A percentile compares a stretch with the other conserved stretches of the same genome.
Evolutionary conservation across 768 basidiomycete genomes (phyloP).

Genomic region (Trametes punicea): DNA sequence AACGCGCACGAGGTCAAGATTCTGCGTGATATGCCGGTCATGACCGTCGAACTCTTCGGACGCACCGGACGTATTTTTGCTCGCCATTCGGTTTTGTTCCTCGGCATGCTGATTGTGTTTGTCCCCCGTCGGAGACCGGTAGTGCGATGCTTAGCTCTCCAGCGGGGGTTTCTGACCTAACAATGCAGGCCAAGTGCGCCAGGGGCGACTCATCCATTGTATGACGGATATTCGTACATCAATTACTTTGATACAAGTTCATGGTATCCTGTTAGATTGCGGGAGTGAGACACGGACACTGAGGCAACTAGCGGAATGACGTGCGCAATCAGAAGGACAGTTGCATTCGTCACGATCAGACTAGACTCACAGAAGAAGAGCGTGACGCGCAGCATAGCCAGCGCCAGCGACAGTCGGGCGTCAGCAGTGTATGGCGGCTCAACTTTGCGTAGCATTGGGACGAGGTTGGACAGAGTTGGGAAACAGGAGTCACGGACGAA

Average conservation of each 20-base stretch:
- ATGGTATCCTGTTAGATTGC: conserved; percentile 4
- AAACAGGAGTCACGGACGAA: background rate
- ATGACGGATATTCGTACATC: conserved; percentile 9
- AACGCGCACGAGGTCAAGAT: background rate
- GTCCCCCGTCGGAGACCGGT: too few relatives aligned
- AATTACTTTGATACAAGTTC: conserved; percentile 10
- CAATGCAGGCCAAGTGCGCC: background rate
- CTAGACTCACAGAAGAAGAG: conserved; percentile 2
- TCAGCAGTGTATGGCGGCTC: background rate
- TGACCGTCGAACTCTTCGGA: background rate
- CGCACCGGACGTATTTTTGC: background rate
- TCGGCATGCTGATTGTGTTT: too few relatives aligned
- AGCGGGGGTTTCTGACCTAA: too few relatives aligned
- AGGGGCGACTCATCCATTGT: background rate
- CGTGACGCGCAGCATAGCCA: background rate
- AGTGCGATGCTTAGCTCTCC: too few relatives aligned
- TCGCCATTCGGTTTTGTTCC: background rate
- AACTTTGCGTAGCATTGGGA: background rate
- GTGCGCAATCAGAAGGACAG: conserved; percentile 3
- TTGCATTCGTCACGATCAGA: background rate
- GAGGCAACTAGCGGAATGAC: background rate
- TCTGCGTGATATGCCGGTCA: background rate
- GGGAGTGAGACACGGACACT: background rate
- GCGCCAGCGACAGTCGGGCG: background rate
- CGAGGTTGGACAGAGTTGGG: background rate